A percentile compares a stretch with the other conserved stretches of the same genome.
Conservation (phyloP, 1,284 basidiomycete species). For the Schizophyllum amplum region DNA sequence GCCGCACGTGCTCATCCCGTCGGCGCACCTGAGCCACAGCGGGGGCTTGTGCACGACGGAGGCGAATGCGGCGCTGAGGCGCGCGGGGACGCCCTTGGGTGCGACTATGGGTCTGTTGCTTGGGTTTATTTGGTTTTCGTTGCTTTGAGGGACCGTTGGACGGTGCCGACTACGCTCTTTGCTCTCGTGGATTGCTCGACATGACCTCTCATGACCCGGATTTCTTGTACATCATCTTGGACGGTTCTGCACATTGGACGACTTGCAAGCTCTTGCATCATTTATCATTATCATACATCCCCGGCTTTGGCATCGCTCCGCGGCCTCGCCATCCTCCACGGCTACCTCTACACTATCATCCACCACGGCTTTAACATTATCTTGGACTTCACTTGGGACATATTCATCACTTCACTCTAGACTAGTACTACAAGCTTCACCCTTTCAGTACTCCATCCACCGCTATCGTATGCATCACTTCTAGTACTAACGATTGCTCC, state of each 20-base stretch:
- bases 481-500: background rate
- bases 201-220: background rate
- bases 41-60: background rate
- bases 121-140: background rate
- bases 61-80: background rate
- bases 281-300: too few species aligned
- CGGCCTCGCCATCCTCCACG: too few species aligned
- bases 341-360: too few species aligned
- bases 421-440: background rate
- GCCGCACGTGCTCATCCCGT: slow-evolving; percentile 12
- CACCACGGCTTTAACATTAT: background rate
- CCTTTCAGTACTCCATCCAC: background rate
- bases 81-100: background rate
- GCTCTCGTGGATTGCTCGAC: background rate
- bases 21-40: background rate
- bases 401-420: background rate
- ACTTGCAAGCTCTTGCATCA: too few species aligned
- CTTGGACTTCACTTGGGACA: background rate
- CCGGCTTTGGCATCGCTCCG: too few species aligned
- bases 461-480: background rate
- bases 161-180: background rate
- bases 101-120: background rate
- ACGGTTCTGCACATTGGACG: background rate
- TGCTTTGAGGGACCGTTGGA: background rate
- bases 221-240: background rate